Conservation (phyloP, 805 yeast genomes). For the Cyberlindnera mrakii region DNA sequence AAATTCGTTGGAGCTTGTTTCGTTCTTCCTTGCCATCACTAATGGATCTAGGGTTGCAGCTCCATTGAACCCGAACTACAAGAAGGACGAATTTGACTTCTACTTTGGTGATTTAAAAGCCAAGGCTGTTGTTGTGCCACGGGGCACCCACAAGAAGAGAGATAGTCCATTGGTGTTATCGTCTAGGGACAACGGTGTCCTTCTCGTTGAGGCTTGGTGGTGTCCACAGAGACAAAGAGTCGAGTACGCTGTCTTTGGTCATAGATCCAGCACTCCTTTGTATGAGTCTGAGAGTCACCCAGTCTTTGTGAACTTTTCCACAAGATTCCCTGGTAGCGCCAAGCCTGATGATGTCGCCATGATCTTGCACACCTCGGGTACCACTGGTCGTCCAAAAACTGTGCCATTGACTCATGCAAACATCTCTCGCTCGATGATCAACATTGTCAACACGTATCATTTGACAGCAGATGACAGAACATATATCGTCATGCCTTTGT, state of each 20-base stretch:
- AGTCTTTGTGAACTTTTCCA: constrained; percentile 24
- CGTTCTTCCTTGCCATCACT: constrained; percentile 51
- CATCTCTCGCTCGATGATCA: constrained; percentile 51
- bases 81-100: constrained; percentile 55
- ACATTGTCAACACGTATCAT: constrained; percentile 54
- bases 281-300: constrained; percentile 26
- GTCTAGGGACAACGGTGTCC: constrained; percentile 41
- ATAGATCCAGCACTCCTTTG: constrained; percentile 20
- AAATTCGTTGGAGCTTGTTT: constrained; percentile 53
- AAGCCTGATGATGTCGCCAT: constrained; percentile 51
- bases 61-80: constrained; percentile 62
- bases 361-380: constrained; percentile 68
- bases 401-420: constrained; percentile 66
- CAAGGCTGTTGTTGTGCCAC: constrained; percentile 50
- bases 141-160: constrained; percentile 35
- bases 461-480: constrained; percentile 44
- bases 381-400: constrained; percentile 72
- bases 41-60: constrained; percentile 56
- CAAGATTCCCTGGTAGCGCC: constrained; percentile 36
- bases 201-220: constrained; percentile 49
- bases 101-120: constrained; percentile 57
- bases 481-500: constrained; percentile 69
- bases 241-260: constrained; percentile 31
- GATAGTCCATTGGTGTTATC: constrained; percentile 41
- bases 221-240: constrained; percentile 33